These are phyloP conservation scores for Wickerhamomyces sp. DNA, from an alignment of 1,139 yeast species.

Conservation along the genomic window DNA sequence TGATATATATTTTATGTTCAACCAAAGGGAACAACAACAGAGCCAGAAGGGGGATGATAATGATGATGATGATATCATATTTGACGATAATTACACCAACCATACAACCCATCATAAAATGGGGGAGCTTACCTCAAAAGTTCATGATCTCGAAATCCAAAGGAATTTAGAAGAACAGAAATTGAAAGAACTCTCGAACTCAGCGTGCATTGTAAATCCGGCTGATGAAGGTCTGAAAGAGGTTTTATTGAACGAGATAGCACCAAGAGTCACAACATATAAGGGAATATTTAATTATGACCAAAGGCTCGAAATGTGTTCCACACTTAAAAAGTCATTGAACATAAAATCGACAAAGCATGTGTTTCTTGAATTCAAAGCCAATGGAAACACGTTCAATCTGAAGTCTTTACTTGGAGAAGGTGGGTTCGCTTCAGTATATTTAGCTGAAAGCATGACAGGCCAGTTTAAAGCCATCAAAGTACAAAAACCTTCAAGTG, in stretches of 20 bases:
- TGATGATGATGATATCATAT: slow-evolving; percentile 25
- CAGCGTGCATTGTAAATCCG: slow-evolving; percentile 27
- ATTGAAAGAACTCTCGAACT: slow-evolving; percentile 1
- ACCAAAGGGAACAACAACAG: slow-evolving; percentile 31
- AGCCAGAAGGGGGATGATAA: too few relatives aligned
- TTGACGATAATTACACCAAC: slow-evolving; percentile 32
- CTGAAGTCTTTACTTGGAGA: slow-evolving; percentile 63
- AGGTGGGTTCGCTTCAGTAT: slow-evolving; percentile 81
- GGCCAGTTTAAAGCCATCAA: slow-evolving; percentile 67
- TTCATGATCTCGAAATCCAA: slow-evolving; percentile 9
- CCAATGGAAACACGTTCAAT: slow-evolving; percentile 50
- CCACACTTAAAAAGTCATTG: slow-evolving; percentile 30
- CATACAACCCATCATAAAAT: slow-evolving; percentile 29
- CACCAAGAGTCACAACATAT: slow-evolving; percentile 29
- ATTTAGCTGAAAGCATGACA: slow-evolving; percentile 60
- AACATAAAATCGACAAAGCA: slow-evolving; percentile 26
- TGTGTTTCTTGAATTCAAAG: slow-evolving; percentile 36
- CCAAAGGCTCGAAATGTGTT: slow-evolving; percentile 29
- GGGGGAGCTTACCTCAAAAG: slow-evolving; percentile 32
- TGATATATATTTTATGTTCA: slow-evolving; percentile 76
- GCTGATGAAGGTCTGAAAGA: slow-evolving; percentile 27
- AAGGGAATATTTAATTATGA: slow-evolving; percentile 29
- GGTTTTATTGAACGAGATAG: slow-evolving; percentile 21
- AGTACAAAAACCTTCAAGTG: slow-evolving; percentile 63
- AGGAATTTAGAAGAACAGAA: slow-evolving; percentile 7